Conservation (phyloP, 2,329 filamentous ascomycete genomes). For the Sporothrix inflata region DNA sequence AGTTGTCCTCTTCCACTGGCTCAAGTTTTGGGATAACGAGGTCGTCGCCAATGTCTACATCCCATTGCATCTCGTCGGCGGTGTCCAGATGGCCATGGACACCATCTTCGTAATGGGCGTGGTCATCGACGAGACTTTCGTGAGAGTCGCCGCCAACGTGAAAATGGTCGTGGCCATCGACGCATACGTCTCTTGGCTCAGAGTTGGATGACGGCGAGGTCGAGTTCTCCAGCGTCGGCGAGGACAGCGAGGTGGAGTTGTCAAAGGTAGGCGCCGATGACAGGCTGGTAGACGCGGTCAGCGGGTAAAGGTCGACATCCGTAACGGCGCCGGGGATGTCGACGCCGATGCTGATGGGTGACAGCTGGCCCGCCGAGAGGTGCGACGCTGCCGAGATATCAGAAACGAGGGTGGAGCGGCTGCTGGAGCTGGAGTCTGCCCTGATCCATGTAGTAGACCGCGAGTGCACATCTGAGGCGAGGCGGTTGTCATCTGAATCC, state of each 20-base stretch:
- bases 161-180: conserved; percentile 39
- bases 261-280: conserved; percentile 25
- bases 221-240: conserved; percentile 51
- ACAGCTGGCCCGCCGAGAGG: conserved; percentile 51
- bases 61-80: conserved; percentile 51
- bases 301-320: conserved; percentile 36
- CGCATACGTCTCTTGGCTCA: conserved; percentile 51
- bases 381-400: conserved; percentile 38
- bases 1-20: conserved; percentile 57
- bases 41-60: conserved; percentile 51
- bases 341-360: conserved; percentile 57
- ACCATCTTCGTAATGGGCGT: conserved; percentile 23
- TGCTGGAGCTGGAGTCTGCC: conserved; percentile 37
- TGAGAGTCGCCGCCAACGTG: not conserved
- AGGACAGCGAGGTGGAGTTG: conserved; percentile 44
- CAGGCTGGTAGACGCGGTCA: conserved; percentile 34
- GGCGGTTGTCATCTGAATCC: conserved; percentile 47
- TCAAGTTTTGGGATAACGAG: conserved; percentile 59
- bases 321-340: conserved; percentile 41
- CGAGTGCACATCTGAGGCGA: conserved; percentile 40
- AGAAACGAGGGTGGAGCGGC: conserved; percentile 41
- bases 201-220: conserved; percentile 53
- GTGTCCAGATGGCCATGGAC: conserved; percentile 36
- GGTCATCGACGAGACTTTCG: not conserved
- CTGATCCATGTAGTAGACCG: conserved; percentile 45